Percentiles rank a stretch among this genome's conserved stretches.
Evolutionary conservation across 371 early-diverging fungal species (phyloP).

Genomic region (Mortierella sp.): DNA sequence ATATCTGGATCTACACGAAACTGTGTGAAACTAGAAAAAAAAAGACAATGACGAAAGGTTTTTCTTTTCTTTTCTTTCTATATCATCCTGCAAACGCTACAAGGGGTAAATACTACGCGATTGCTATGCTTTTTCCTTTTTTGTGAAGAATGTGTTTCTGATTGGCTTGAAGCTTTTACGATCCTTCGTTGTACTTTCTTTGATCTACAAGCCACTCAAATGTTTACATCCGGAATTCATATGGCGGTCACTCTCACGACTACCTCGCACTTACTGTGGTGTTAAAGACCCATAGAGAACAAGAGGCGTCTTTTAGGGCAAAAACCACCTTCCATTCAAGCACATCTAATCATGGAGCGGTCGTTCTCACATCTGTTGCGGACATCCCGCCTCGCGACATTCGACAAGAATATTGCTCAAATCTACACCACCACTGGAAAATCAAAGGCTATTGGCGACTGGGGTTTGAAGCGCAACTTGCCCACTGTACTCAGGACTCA

Average conservation of each 20-base stretch:
- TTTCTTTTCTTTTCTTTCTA: not conserved
- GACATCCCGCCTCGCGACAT: conserved; percentile 79
- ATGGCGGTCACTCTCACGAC: not conserved
- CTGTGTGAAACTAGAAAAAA: not conserved
- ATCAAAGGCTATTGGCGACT: conserved; percentile 73
- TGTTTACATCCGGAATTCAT: conserved; percentile 3
- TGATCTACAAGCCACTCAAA: conserved; percentile 4
- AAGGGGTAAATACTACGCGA: not conserved
- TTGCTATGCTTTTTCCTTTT: not conserved
- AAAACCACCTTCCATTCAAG: conserved; percentile 1
- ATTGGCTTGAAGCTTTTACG: not conserved
- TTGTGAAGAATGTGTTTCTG: not conserved
- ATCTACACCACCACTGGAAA: conserved; percentile 75
- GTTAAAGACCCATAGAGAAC: too few species aligned
- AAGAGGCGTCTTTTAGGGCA: not conserved
- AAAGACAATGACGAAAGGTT: not conserved
- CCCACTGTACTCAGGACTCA: conserved; percentile 75
- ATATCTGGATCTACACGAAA: not conserved
- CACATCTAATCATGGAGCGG: conserved; percentile 69
- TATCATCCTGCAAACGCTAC: not conserved
- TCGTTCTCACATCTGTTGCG: conserved; percentile 79
- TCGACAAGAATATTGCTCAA: conserved; percentile 76
- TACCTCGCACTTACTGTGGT: not conserved
- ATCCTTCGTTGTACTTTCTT: not conserved
- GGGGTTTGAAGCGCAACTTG: conserved; percentile 84